Percentiles rank a stretch among this genome's conserved stretches.
Conservation (phyloP, 495 filamentous ascomycete genomes). For the Penicillium cataractarum region DNA sequence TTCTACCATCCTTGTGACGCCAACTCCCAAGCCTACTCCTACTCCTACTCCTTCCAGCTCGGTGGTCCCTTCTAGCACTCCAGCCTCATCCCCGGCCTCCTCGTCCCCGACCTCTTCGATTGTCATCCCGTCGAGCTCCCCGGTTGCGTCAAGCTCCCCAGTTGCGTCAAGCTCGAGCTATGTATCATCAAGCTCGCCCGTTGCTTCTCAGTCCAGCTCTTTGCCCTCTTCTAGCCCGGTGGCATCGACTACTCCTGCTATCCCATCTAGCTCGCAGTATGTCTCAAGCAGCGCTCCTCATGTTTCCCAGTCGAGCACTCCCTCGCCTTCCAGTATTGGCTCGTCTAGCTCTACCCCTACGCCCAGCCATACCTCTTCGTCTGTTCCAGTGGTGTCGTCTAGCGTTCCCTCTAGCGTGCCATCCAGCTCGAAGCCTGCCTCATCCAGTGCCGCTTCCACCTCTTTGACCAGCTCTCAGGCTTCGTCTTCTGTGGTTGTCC, state of each 20-base stretch:
- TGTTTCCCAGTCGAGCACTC: neutral
- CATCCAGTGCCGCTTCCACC: neutral
- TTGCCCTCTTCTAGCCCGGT: neutral
- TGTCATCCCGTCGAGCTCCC: constrained; percentile 16
- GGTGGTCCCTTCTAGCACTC: constrained; percentile 19
- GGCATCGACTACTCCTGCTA: neutral
- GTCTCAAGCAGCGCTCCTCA: neutral
- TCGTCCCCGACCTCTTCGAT: constrained; percentile 21
- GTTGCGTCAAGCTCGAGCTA: constrained; percentile 17
- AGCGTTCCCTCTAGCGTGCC: neutral
- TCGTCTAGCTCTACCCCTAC: neutral
- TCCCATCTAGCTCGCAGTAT: neutral
- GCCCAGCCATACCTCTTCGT: neutral
- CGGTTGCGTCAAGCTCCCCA: constrained; percentile 13
- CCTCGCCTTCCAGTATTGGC: neutral
- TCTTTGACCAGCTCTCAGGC: neutral
- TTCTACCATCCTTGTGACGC: constrained; percentile 22
- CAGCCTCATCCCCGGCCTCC: constrained; percentile 17
- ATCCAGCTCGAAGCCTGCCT: neutral
- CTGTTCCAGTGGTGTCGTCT: neutral
- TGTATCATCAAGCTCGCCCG: neutral
- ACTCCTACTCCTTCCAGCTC: constrained; percentile 21
- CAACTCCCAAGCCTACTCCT: constrained; percentile 18
- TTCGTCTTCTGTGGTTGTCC: neutral
- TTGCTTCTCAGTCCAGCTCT: neutral